A percentile compares a stretch with the other conserved stretches of the same genome.
phyloP scores from a whole-genome alignment of 2,329 filamentous ascomycete species.

The Hymenoscyphus repandus region DNA sequence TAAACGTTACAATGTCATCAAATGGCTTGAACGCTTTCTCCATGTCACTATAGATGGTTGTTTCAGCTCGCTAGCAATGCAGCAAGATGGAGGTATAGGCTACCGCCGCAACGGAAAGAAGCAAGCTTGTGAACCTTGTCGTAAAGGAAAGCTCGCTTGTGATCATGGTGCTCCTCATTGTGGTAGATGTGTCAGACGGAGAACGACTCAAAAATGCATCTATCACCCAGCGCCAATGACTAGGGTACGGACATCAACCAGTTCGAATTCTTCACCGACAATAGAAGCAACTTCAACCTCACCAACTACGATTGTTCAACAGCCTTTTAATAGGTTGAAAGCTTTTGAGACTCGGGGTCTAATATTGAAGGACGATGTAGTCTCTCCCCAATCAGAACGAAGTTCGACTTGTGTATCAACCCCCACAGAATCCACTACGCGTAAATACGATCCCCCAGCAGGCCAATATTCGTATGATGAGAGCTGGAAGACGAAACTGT shows the following conservation, averaged over 20 bases:
- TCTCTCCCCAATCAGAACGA: neutral
- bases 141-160: slow-evolving; percentile 29
- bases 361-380: no score
- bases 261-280: neutral
- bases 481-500: slow-evolving; percentile 18
- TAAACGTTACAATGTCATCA: no score
- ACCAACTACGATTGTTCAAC: neutral
- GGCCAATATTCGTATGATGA: neutral
- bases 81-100: slow-evolving; percentile 9
- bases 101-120: slow-evolving; percentile 29
- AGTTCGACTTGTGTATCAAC: neutral
- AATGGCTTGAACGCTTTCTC: no score
- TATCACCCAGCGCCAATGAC: slow-evolving; percentile 29
- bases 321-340: neutral
- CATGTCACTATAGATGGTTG: no score
- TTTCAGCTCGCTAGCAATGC: no score
- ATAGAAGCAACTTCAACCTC: neutral
- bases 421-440: neutral
- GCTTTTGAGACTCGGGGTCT: no score
- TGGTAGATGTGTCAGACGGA: slow-evolving; percentile 24
- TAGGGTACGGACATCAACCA: slow-evolving; percentile 8
- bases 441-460: neutral
- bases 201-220: slow-evolving; percentile 22
- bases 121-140: slow-evolving; percentile 29
- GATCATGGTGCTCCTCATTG: slow-evolving; percentile 26